Base-by-base conservation (phyloP, 2,329 filamentous ascomycete species). In the Aureobasidium subglaciale region DNA sequence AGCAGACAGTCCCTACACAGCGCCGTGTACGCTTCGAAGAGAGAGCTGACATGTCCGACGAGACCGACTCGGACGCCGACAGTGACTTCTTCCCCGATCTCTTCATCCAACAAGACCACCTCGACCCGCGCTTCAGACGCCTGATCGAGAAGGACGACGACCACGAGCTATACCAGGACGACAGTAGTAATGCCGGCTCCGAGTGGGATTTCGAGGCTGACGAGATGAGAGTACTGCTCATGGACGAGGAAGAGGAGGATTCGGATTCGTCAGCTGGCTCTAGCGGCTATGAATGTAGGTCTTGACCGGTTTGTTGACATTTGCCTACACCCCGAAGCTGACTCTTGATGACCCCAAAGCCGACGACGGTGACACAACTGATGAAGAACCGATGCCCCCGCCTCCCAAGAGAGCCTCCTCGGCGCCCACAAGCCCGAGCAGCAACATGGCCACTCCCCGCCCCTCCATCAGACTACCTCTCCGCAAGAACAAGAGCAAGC, bases 11-110 rank as follows among this genome's bases (percentile, higher is more conserved):
- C 9, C 58, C 55, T 16, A 64, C 59, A 7, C 64, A 64, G 50
- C 69, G 69, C 57, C 65, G 63, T 27, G 68, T 70, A 11, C 67
- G 68, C 11, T 70, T 70, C 43, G 60, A 64, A 37, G 66, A 69
- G 45, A 62, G 63, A 9, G 57, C 60, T n/a, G 65, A 62, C 8
- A 62, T 61, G 16, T 60, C 59, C 34, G 60, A 60, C n/a, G 56
- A 63, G 38, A 66, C 64, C 48, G 65, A 66, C 29, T 63, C 64
- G 29, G 63, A 66, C 11, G 63, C 67, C 56, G 61, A 63, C n/a
- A 55, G 62, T 27, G 64, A 66, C 15, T 56, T 61, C n/a, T 70
- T 66, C 49, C 68, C 68, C 8, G 68, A 70, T 56, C 63, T 70
- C 8, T 66, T 70, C 54, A 64, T 65, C 55, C 63, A 61, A 22